Conservation (phyloP, 441 rosid genomes). For the Aquilaria agallochum region DNA sequence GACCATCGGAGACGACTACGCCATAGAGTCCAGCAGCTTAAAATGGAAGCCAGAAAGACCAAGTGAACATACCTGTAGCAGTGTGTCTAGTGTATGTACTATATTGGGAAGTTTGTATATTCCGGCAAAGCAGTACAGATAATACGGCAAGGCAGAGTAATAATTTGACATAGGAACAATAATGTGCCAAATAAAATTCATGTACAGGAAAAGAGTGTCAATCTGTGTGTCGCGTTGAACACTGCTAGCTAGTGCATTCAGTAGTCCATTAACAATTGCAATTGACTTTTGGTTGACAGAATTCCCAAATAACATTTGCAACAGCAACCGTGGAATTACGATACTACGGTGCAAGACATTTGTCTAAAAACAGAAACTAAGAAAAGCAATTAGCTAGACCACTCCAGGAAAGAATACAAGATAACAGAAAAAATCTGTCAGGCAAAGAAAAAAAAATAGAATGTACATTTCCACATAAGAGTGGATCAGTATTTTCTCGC, state of each 20-base stretch:
- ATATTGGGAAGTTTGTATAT: conserved; percentile 25
- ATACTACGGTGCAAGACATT: too few relatives aligned
- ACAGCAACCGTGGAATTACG: conserved; percentile 10
- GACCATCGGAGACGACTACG: conserved; percentile 69
- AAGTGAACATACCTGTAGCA: conserved; percentile 2
- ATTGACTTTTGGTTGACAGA: not conserved
- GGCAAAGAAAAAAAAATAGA: too few relatives aligned
- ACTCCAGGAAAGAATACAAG: too few relatives aligned
- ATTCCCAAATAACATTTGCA: conserved; percentile 4
- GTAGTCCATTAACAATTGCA: not conserved
- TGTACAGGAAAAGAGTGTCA: not conserved
- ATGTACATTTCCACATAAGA: too few relatives aligned
- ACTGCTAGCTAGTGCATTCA: not conserved
- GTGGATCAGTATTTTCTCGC: too few relatives aligned
- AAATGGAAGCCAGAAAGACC: conserved; percentile 34
- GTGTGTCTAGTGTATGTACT: too few relatives aligned
- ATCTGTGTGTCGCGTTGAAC: not conserved
- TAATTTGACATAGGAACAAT: conserved; percentile 1
- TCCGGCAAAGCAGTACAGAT: conserved; percentile 9
- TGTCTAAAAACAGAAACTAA: too few relatives aligned
- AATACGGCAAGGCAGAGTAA: not conserved
- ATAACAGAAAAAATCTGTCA: too few relatives aligned
- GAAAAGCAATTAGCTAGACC: too few relatives aligned
- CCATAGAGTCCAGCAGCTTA: conserved; percentile 60
- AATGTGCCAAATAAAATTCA: not conserved